Evolutionary conservation across 441 rosid genomes (phyloP).

Genomic region (Adansonia grandidieri): DNA sequence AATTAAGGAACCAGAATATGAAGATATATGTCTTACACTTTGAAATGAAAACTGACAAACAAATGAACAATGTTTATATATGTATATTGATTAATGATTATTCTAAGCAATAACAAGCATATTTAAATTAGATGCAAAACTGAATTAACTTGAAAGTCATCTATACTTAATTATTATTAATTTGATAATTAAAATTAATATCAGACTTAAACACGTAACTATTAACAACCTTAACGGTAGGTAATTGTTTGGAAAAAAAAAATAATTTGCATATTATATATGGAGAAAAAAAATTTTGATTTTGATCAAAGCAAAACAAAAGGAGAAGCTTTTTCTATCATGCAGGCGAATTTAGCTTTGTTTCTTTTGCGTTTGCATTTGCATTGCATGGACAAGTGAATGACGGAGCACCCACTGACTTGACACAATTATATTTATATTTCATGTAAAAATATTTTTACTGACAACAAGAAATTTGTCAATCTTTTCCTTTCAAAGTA

Average conservation of each 20-base stretch:
- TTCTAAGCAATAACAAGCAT: no score
- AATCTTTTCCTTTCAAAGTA: constrained; percentile 29
- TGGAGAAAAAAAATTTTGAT: neutral
- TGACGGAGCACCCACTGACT: neutral
- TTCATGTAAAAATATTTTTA: neutral
- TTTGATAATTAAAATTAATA: neutral
- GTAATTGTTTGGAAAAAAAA: neutral
- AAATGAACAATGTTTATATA: no score
- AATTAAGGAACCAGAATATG: no score
- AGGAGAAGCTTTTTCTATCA: neutral
- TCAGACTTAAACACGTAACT: neutral
- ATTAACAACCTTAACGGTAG: neutral
- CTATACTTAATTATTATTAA: neutral
- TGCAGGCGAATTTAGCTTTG: constrained; percentile 19
- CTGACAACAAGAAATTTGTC: constrained; percentile 15
- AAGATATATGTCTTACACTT: no score
- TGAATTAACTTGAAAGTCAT: neutral
- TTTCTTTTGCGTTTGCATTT: constrained; percentile 4
- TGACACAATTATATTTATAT: neutral
- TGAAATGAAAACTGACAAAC: no score
- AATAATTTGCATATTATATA: neutral
- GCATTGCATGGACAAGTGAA: constrained; percentile 18
- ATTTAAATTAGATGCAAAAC: neutral
- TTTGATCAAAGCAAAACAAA: neutral
- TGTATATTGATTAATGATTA: no score